Base-by-base conservation (phyloP, 805 yeast genomes). In the Metschnikowia henanensis region DNA sequence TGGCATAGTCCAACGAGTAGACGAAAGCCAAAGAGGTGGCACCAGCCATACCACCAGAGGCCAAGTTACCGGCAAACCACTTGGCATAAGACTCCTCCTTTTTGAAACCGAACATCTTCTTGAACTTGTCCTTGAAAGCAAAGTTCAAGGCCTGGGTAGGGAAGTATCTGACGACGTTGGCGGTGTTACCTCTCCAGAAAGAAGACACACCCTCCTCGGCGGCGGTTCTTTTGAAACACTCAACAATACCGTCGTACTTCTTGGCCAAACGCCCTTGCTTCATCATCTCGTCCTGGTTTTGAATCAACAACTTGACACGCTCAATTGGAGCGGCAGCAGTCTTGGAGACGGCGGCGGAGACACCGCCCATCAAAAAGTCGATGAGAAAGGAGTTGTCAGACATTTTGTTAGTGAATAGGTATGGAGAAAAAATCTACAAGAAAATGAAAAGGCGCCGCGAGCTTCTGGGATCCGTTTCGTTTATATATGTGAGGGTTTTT, bases 141-240 rank as follows among this genome's bases (percentile, higher is more conserved):
- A 90, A 91, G 86, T 90, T 90, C 70, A 90, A 83, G 64, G 97
- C 97, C 79, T 90, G 97, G 73, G 97, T 91, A 75, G 97, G 97
- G 95, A 90, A 90, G 84, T 91, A 90, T 81, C 97, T 87, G 79
- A 90, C 84, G 71, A 90, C 97, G 77, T 90, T 90, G 66, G 97
- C 97, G 58, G 97, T 91, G 91, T 90, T 90, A 83, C 97, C 97
- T 86, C 97, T 86, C 97, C 97, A 90, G 92, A 90, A 89, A 55
- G 97, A 76, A 58, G 75, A 79, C 55, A 87, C 65, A 83, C 97
- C 97, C 80, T 90, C 97, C 60, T 85, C 88, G 61, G 87, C 85
- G 57, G 91, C 85, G 60, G 97, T 91, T 82, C 97, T 87, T 65
- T 70, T 81, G 95, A 91, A 90, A 79, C 96, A 88, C 68, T 90